phyloP scores from a whole-genome alignment of 2,329 filamentous ascomycete species.

The Xylariaceae sp. region DNA sequence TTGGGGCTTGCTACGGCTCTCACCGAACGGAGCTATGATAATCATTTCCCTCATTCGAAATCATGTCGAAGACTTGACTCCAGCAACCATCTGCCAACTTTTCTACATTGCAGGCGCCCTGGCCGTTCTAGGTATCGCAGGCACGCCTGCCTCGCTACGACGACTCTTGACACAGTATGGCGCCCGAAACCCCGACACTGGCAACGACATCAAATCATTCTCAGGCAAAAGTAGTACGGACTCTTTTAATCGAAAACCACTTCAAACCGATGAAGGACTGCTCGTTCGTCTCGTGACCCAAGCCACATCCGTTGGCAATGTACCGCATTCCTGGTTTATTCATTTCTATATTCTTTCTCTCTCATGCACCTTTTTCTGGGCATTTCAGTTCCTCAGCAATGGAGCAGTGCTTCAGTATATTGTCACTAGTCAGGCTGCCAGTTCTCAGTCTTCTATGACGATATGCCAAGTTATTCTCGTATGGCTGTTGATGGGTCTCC shows the following conservation, averaged over 20 bases:
- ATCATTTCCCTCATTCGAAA: too few species aligned
- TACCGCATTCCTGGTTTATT: constrained; percentile 85
- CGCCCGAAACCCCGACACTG: constrained; percentile 35
- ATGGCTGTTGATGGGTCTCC: constrained; percentile 71
- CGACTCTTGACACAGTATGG: constrained; percentile 49
- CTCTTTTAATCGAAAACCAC: background rate
- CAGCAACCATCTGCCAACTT: constrained; percentile 38
- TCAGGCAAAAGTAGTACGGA: too few species aligned
- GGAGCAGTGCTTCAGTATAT: constrained; percentile 52
- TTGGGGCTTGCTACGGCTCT: too few species aligned
- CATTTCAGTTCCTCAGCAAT: constrained; percentile 52
- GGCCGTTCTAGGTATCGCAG: constrained; percentile 39
- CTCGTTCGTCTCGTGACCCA: constrained; percentile 30
- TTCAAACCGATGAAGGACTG: background rate
- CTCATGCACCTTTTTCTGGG: constrained; percentile 70
- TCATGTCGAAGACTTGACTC: too few species aligned
- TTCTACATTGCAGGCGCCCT: constrained; percentile 44
- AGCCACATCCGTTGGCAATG: constrained; percentile 45
- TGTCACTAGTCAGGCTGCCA: constrained; percentile 35
- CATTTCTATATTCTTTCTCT: constrained; percentile 81
- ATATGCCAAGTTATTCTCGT: constrained; percentile 59
- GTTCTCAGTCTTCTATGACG: constrained; percentile 45
- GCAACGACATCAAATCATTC: too few species aligned
- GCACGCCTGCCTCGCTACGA: constrained; percentile 42
- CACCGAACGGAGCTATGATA: too few species aligned